These are phyloP conservation scores for Calycina herbarum DNA, from an alignment of 2,329 filamentous ascomycete species.

Conservation along the genomic window DNA sequence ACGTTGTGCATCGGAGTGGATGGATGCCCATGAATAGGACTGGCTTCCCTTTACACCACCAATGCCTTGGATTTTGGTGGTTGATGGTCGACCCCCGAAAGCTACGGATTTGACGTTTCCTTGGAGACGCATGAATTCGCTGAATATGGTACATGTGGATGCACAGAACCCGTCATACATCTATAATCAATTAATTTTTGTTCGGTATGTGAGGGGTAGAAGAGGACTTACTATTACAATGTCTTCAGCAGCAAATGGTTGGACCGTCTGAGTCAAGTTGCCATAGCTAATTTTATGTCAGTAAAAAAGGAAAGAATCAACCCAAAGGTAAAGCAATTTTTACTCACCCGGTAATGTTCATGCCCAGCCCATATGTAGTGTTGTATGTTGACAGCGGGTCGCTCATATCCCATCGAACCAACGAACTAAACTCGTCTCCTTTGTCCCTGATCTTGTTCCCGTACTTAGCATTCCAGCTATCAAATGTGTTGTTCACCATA, in stretches of 20 bases:
- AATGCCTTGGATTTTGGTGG: constrained; percentile 59
- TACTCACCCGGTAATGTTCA: constrained; percentile 29
- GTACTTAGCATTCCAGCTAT: constrained; percentile 4
- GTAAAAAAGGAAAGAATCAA: no score
- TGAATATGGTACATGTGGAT: constrained; percentile 60
- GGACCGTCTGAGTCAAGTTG: constrained; percentile 21
- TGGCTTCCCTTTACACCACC: constrained; percentile 63
- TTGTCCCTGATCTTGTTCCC: not conserved
- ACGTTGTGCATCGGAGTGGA: constrained; percentile 26
- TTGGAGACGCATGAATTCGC: constrained; percentile 52
- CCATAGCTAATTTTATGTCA: constrained; percentile 19
- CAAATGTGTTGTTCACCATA: constrained; percentile 2
- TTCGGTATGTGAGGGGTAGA: no score
- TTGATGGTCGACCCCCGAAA: constrained; percentile 57
- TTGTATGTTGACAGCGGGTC: constrained; percentile 18
- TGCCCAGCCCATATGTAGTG: constrained; percentile 17
- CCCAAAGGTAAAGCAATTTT: no score
- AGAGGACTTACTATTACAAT: constrained; percentile 43
- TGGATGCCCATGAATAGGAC: constrained; percentile 23
- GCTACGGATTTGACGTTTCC: constrained; percentile 56
- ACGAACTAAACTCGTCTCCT: constrained; percentile 7
- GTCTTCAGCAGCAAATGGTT: constrained; percentile 40
- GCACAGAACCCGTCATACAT: constrained; percentile 54
- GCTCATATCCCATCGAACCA: constrained; percentile 9
- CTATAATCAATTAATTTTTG: not conserved